These are phyloP conservation scores for Blastobotrys serpentis DNA, from an alignment of 1,139 yeast genomes.

Conservation along the genomic window DNA sequence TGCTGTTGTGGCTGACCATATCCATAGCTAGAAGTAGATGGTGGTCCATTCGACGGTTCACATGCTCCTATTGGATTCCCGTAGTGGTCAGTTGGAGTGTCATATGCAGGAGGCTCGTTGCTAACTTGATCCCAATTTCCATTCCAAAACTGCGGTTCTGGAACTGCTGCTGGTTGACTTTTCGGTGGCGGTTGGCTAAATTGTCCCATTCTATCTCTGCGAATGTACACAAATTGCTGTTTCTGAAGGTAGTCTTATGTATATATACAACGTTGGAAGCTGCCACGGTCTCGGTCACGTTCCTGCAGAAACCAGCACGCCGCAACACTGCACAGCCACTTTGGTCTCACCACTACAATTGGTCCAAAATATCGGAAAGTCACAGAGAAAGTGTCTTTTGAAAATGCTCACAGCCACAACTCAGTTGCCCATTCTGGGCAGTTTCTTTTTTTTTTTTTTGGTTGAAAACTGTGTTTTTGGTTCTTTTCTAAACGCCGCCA, in stretches of 20 bases:
- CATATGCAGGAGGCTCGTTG: slow-evolving; percentile 3
- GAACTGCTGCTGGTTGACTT: slow-evolving; percentile 6
- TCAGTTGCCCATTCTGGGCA: no score
- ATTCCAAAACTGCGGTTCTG: slow-evolving; percentile 10
- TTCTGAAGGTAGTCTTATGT: neutral
- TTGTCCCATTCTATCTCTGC: no score
- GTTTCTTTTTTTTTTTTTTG: no score
- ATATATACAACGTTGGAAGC: neutral
- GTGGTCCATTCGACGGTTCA: slow-evolving; percentile 4
- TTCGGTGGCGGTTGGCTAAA: neutral
- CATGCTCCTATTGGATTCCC: neutral
- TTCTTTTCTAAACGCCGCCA: no score
- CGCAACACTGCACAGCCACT: neutral
- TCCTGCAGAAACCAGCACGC: slow-evolving; percentile 11
- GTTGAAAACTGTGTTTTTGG: no score
- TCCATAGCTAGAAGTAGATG: neutral
- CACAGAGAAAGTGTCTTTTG: no score
- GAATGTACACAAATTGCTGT: no score
- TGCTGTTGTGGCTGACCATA: neutral
- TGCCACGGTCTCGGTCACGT: slow-evolving; percentile 6
- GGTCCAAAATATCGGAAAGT: no score
- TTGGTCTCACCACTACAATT: no score
- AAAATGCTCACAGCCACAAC: no score
- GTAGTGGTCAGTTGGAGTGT: neutral
- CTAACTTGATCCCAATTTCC: slow-evolving; percentile 6